Percentiles rank a stretch among this genome's conserved stretches.
Conservation (phyloP, 345 rosid species). For the Cardamine occulta region DNA sequence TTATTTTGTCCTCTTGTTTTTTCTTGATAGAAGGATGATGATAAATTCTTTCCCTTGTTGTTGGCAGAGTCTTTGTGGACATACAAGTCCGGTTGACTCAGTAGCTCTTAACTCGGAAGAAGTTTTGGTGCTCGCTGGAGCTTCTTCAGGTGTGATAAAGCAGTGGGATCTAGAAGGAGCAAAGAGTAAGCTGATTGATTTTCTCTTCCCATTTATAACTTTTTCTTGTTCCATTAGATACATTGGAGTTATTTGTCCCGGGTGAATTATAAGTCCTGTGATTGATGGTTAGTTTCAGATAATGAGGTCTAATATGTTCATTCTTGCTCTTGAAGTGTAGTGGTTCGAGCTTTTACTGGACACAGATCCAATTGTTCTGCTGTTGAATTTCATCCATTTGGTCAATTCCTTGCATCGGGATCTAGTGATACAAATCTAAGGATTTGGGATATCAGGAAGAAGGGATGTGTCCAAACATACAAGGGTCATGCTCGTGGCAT, state of each 20-base stretch:
- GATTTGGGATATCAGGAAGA: constrained; percentile 96
- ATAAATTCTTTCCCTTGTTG: background rate
- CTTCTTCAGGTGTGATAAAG: constrained; percentile 48
- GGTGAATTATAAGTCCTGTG: constrained; percentile 5
- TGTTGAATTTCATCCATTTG: constrained; percentile 96
- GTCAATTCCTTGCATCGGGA: constrained; percentile 94
- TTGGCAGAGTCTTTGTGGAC: constrained; percentile 48
- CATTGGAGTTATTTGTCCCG: background rate
- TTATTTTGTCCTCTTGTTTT: background rate
- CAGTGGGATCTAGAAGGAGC: constrained; percentile 44
- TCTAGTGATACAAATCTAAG: constrained; percentile 78
- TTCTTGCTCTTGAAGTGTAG: constrained; percentile 88
- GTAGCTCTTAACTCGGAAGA: constrained; percentile 43
- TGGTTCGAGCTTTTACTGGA: constrained; percentile 93
- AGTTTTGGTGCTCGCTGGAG: constrained; percentile 46
- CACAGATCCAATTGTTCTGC: constrained; percentile 88
- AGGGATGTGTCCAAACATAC: constrained; percentile 93
- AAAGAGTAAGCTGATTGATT: constrained; percentile 38
- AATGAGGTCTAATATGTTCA: constrained; percentile 45
- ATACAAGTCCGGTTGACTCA: constrained; percentile 45
- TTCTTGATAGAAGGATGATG: constrained; percentile 7
- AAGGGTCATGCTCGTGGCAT: constrained; percentile 86
- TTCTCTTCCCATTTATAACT: background rate
- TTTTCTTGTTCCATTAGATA: background rate
- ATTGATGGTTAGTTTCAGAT: constrained; percentile 19